phyloP scores from a whole-genome alignment of 208 protist genomes.

The Crithidia fasciculata region DNA sequence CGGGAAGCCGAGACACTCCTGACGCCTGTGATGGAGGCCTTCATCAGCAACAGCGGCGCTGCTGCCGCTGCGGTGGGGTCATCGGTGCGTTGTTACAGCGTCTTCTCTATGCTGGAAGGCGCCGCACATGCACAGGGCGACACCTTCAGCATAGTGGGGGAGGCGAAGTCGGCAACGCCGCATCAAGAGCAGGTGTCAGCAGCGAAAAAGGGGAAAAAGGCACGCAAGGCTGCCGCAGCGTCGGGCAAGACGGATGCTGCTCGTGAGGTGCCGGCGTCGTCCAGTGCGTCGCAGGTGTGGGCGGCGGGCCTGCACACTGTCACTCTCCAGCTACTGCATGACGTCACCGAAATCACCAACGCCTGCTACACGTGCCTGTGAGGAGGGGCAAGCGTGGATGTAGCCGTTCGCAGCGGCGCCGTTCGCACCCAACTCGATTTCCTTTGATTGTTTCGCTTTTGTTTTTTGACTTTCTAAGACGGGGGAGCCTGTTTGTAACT shows the following conservation, averaged over 20 bases:
- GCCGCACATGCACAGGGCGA: not conserved
- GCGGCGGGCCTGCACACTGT: conserved; percentile 46
- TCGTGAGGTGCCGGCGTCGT: not conserved
- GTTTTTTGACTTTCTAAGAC: too few species aligned
- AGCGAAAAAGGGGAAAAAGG: not conserved
- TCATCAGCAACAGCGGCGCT: not conserved
- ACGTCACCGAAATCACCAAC: conserved; percentile 41
- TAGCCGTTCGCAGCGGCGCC: too few species aligned
- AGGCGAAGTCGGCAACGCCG: not conserved
- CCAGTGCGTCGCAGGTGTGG: conserved; percentile 14
- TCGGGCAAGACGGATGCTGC: not conserved
- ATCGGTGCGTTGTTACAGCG: conserved; percentile 30
- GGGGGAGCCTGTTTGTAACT: too few species aligned
- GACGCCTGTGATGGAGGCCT: conserved; percentile 19
- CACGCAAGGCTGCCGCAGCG: not conserved
- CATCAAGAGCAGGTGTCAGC: not conserved
- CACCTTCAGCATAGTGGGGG: not conserved
- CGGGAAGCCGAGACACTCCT: conserved; percentile 17
- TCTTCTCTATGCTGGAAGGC: conserved; percentile 61
- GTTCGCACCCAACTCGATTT: too few species aligned
- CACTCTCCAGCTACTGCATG: conserved; percentile 46
- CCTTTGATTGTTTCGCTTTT: too few species aligned
- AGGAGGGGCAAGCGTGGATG: not conserved
- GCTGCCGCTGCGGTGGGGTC: not conserved
- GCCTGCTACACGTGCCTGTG: conserved; percentile 22